phyloP scores from a whole-genome alignment of 73 alveolate genomes.

The Durusdinium trenchii region DNA sequence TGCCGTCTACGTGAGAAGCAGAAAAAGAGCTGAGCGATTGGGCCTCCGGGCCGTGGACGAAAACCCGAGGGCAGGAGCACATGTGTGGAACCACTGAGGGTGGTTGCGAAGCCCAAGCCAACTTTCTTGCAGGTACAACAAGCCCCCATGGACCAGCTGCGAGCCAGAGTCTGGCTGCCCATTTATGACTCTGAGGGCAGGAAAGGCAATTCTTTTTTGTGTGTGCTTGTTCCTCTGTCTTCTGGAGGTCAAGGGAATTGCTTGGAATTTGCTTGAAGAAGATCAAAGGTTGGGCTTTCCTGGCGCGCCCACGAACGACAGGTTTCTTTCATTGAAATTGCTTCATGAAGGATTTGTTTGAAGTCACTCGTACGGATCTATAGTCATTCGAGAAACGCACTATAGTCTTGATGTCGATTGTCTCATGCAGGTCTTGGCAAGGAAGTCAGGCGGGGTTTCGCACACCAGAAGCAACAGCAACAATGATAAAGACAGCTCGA shows the following conservation, averaged over 20 bases:
- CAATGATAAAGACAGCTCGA: too few species aligned
- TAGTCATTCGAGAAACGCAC: not conserved
- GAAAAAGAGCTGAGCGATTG: too few species aligned
- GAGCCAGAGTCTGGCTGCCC: slow-evolving; percentile 42
- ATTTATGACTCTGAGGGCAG: too few species aligned
- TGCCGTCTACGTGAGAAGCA: not conserved
- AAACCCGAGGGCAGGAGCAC: too few species aligned
- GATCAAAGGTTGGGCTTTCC: slow-evolving; percentile 26
- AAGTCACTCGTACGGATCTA: not conserved
- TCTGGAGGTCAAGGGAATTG: slow-evolving; percentile 57
- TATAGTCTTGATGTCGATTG: not conserved
- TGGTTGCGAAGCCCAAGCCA: not conserved
- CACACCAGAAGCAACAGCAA: too few species aligned
- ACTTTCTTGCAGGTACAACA: slow-evolving; percentile 56
- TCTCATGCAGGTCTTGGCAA: slow-evolving; percentile 48
- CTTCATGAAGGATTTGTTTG: not conserved
- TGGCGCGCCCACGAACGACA: not conserved
- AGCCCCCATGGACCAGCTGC: slow-evolving; percentile 59
- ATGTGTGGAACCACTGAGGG: not conserved
- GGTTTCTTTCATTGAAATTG: not conserved
- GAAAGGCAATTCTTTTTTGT: too few species aligned
- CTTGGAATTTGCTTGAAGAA: slow-evolving; percentile 86
- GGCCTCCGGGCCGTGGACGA: too few species aligned
- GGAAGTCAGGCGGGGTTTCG: slow-evolving; percentile 53
- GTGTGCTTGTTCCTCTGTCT: too few species aligned